Evolutionary conservation across 2,329 filamentous ascomycete genomes (phyloP).

Genomic region (Trichoderma atroviride): DNA sequence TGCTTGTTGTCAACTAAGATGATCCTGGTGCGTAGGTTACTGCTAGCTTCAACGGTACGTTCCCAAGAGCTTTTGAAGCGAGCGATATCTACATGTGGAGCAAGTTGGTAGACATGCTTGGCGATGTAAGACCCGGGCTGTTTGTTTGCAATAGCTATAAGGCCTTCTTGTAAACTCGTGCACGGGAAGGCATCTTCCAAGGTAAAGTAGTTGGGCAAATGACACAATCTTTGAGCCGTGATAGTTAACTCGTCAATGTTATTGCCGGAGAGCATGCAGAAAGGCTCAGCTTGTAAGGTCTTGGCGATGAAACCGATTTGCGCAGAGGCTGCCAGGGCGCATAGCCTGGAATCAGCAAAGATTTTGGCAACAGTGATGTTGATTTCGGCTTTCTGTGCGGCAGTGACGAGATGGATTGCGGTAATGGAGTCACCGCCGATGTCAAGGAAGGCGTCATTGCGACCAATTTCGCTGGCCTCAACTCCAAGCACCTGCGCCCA

Average conservation of each 20-base stretch:
- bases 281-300: not conserved
- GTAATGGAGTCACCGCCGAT: conserved; percentile 48
- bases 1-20: not conserved
- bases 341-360: conserved; percentile 11
- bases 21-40: conserved; percentile 8
- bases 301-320: not conserved
- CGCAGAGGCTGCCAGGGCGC: conserved; percentile 7
- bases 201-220: not conserved
- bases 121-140: conserved; percentile 21
- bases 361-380: conserved; percentile 15
- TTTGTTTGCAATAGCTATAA: conserved; percentile 6
- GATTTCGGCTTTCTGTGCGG: conserved; percentile 35
- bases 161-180: conserved; percentile 17
- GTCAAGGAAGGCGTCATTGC: conserved; percentile 26
- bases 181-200: conserved; percentile 24
- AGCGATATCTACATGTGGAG: not conserved
- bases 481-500: conserved; percentile 40
- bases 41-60: conserved; percentile 10
- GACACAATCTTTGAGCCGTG: not conserved
- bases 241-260: not conserved
- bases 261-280: not conserved
- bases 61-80: conserved; percentile 19
- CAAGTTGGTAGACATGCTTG: conserved; percentile 11
- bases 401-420: conserved; percentile 48
- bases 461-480: conserved; percentile 34